Evolutionary conservation across 345 rosid species (phyloP).

Genomic region (Capsella bursapastoris): DNA sequence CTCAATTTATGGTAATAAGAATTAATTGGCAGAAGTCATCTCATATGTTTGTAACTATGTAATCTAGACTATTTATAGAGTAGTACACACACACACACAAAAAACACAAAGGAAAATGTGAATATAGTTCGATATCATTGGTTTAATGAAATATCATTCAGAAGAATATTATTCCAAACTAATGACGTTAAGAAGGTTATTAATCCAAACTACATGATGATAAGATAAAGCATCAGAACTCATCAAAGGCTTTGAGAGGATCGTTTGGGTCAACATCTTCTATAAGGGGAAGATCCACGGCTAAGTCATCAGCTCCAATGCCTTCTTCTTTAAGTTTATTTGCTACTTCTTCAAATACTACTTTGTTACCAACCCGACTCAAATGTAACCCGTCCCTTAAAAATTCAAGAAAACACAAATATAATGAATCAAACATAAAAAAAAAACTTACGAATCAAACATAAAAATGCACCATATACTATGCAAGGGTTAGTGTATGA

Average conservation of each 20-base stretch:
- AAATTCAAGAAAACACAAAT: not conserved
- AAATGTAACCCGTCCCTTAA: slow-evolving; percentile 93
- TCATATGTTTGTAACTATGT: not conserved
- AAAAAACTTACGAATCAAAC: not conserved
- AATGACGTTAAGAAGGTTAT: not conserved
- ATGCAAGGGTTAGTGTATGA: slow-evolving; percentile 18
- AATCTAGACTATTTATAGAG: not conserved
- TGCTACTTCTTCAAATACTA: slow-evolving; percentile 76
- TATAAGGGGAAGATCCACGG: slow-evolving; percentile 66
- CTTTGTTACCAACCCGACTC: slow-evolving; percentile 57
- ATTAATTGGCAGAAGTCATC: no score
- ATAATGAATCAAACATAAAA: not conserved
- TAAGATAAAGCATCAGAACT: slow-evolving; percentile 33
- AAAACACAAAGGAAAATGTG: not conserved
- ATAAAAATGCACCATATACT: not conserved
- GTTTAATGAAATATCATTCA: not conserved
- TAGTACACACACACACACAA: not conserved
- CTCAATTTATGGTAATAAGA: no score
- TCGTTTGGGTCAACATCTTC: slow-evolving; percentile 60
- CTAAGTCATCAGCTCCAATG: slow-evolving; percentile 57
- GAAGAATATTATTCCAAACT: not conserved
- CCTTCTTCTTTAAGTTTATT: slow-evolving; percentile 58
- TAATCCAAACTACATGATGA: slow-evolving; percentile 1
- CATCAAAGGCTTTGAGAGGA: slow-evolving; percentile 64
- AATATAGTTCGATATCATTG: not conserved